Evolutionary conservation across 345 rosid species (phyloP).

Genomic region (Sisymbrium altissimum): DNA sequence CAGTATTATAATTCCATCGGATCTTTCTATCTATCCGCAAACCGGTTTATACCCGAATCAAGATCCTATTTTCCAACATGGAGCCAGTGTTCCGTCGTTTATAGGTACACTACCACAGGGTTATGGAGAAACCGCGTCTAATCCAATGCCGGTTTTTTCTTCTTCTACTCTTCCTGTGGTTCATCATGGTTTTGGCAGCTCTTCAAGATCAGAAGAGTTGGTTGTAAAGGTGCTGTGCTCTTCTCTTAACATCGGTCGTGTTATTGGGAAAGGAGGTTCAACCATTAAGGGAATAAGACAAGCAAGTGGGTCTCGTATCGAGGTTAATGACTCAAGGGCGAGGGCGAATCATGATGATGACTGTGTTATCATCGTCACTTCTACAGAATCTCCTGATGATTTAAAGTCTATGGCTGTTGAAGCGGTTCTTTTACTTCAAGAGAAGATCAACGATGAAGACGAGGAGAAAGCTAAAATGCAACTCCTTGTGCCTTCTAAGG

Average conservation of each 20-base stretch:
- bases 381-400: slow-evolving; percentile 86
- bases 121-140: slow-evolving; percentile 52
- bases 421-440: slow-evolving; percentile 82
- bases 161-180: slow-evolving; percentile 61
- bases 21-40: slow-evolving; percentile 70
- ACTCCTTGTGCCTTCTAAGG: slow-evolving; percentile 80
- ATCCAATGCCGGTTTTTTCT: slow-evolving; percentile 70
- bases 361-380: slow-evolving; percentile 62
- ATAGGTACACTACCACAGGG: slow-evolving; percentile 66
- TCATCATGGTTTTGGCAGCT: slow-evolving; percentile 49
- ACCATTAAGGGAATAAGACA: slow-evolving; percentile 91
- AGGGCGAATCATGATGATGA: slow-evolving; percentile 63
- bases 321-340: slow-evolving; percentile 74
- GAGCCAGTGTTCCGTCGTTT: slow-evolving; percentile 61
- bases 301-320: slow-evolving; percentile 78
- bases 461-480: slow-evolving; percentile 56
- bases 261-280: slow-evolving; percentile 91
- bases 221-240: slow-evolving; percentile 67
- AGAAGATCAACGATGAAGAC: slow-evolving; percentile 80
- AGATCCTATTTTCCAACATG: slow-evolving; percentile 51
- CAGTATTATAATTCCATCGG: slow-evolving; percentile 83
- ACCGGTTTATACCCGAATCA: slow-evolving; percentile 66
- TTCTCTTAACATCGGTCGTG: slow-evolving; percentile 85
- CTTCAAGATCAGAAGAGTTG: slow-evolving; percentile 65
- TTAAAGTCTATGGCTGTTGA: slow-evolving; percentile 95